A percentile compares a stretch with the other conserved stretches of the same genome.
Conservation (phyloP, 2,329 filamentous ascomycete species). For the Fusarium bulbicola region DNA sequence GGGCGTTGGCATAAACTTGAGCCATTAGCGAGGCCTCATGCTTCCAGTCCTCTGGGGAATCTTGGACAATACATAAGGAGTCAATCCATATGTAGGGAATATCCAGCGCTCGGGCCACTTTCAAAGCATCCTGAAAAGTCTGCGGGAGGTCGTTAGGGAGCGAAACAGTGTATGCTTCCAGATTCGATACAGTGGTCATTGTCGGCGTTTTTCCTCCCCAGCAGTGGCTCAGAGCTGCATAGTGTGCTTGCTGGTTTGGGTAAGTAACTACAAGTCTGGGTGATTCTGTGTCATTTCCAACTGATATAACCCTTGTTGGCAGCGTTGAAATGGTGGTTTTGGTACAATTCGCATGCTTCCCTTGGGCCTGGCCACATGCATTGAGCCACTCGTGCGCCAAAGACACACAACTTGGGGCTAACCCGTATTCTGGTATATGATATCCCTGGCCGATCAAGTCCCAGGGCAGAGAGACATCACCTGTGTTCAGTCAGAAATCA, state of each 20-base stretch:
- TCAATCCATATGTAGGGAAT: conserved; percentile 18
- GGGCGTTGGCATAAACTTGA: conserved; percentile 8
- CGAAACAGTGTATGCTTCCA: neutral
- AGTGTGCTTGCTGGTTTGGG: neutral
- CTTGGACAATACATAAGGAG: conserved; percentile 10
- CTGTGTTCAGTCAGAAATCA: neutral
- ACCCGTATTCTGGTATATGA: neutral
- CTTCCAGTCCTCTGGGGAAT: conserved; percentile 6
- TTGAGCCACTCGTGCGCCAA: neutral
- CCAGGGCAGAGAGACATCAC: neutral
- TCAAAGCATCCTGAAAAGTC: neutral
- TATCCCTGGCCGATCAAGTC: neutral
- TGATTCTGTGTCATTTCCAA: neutral
- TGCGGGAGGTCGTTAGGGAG: neutral
- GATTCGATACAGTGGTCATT: neutral
- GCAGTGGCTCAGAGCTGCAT: conserved; percentile 7
- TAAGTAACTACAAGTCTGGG: neutral
- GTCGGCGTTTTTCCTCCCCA: conserved; percentile 8
- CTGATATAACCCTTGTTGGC: neutral
- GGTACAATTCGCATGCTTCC: neutral
- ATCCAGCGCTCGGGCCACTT: neutral
- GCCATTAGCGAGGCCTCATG: conserved; percentile 10
- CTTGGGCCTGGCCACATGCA: neutral
- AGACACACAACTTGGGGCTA: neutral
- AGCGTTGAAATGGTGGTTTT: neutral